These are phyloP conservation scores for Nakazawaea populi DNA, from an alignment of 805 yeast species.

Conservation along the genomic window DNA sequence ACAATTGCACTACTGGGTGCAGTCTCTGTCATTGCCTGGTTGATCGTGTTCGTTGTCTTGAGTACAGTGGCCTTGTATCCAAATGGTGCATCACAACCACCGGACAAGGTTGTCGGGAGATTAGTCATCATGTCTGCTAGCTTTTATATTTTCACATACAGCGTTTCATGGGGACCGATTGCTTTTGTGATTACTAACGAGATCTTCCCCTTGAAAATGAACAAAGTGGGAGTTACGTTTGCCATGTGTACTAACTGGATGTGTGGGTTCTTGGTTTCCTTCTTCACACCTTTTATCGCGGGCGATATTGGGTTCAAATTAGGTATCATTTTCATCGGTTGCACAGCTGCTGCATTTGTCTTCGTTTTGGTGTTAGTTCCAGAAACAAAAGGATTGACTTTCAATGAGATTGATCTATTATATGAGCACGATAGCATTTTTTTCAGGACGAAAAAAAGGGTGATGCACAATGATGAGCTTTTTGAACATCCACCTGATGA, in stretches of 20 bases:
- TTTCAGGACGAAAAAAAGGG: not conserved
- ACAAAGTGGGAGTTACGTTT: constrained; percentile 30
- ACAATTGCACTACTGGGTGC: constrained; percentile 33
- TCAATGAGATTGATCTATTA: constrained; percentile 51
- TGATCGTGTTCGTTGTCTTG: constrained; percentile 29
- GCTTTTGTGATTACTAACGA: constrained; percentile 41
- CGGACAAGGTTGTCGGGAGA: constrained; percentile 34
- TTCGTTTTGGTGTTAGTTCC: constrained; percentile 22
- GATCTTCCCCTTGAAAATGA: constrained; percentile 33
- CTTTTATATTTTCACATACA: constrained; percentile 42
- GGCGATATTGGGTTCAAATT: constrained; percentile 50
- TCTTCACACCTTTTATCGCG: constrained; percentile 62
- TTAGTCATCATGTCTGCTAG: constrained; percentile 54
- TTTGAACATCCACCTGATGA: no score
- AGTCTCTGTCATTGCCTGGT: constrained; percentile 29
- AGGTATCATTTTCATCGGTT: constrained; percentile 44
- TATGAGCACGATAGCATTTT: constrained; percentile 18
- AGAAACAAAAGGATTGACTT: constrained; percentile 32
- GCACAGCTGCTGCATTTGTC: constrained; percentile 30
- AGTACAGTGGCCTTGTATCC: not conserved
- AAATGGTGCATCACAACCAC: not conserved
- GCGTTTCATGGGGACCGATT: constrained; percentile 56
- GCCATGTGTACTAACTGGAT: constrained; percentile 10
- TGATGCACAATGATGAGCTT: not conserved
- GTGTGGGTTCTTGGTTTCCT: constrained; percentile 46